Conservation (phyloP, 2,329 filamentous ascomycete species). For the Aspergillus novofumigatus region DNA sequence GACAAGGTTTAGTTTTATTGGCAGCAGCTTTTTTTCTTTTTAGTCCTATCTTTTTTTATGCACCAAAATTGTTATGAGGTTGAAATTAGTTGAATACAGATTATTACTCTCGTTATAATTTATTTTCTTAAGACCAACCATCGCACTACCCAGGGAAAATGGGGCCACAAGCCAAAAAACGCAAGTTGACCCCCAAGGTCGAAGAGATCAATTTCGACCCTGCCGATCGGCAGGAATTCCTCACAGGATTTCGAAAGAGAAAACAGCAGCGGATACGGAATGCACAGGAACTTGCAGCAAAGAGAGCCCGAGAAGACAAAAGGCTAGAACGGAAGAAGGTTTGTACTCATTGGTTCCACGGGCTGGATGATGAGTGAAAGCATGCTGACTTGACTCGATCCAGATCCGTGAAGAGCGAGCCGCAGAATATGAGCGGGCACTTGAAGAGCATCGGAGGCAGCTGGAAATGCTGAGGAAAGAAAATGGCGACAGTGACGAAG, state of each 20-base stretch:
- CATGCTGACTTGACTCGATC: not conserved
- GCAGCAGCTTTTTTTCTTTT: conserved; percentile 2
- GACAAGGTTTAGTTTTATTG: conserved; percentile 24
- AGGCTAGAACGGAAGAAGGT: conserved; percentile 73
- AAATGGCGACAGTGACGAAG: conserved; percentile 17
- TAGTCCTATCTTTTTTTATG: conserved; percentile 5
- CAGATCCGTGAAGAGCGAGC: conserved; percentile 82
- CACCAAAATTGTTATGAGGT: conserved; percentile 15
- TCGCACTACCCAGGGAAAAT: conserved; percentile 32
- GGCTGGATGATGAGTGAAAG: not conserved
- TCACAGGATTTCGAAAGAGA: conserved; percentile 96
- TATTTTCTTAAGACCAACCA: not conserved
- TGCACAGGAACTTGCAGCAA: conserved; percentile 75
- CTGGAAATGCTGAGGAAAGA: conserved; percentile 58
- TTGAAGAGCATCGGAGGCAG: conserved; percentile 69
- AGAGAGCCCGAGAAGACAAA: conserved; percentile 73
- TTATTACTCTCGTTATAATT: not conserved
- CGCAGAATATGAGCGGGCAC: conserved; percentile 75
- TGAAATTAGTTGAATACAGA: not conserved
- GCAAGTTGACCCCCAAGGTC: conserved; percentile 57
- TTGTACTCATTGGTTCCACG: conserved; percentile 19
- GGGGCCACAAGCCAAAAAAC: conserved; percentile 60
- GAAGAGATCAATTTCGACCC: conserved; percentile 86
- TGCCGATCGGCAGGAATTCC: conserved; percentile 73
- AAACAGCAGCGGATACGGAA: conserved; percentile 80